phyloP scores from a whole-genome alignment of 2,329 filamentous ascomycete species.

The Venturiaceae sp. region DNA sequence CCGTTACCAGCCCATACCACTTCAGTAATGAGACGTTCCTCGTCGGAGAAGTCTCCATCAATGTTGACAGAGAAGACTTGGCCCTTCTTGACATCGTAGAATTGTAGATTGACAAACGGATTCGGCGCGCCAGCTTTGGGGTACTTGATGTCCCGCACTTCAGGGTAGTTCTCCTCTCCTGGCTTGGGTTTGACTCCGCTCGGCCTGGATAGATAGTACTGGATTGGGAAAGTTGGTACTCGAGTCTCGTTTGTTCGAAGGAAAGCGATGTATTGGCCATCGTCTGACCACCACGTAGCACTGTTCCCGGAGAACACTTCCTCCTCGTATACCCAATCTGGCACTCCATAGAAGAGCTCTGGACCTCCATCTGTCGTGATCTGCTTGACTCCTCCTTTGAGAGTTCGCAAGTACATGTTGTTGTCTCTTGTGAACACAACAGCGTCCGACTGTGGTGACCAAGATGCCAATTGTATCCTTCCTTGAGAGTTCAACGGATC shows the following conservation, averaged over 20 bases:
- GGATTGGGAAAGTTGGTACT: conserved; percentile 84
- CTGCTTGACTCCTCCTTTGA: conserved; percentile 52
- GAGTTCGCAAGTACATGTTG: conserved; percentile 73
- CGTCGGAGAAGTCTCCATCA: conserved; percentile 65
- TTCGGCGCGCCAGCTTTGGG: conserved; percentile 93
- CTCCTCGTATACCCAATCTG: conserved; percentile 94
- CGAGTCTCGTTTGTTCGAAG: conserved; percentile 86
- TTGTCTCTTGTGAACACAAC: conserved; percentile 86
- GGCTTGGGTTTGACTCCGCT: conserved; percentile 58
- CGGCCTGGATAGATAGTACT: conserved; percentile 85
- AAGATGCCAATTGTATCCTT: conserved; percentile 72
- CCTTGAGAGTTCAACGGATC: conserved; percentile 57
- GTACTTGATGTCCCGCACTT: conserved; percentile 89
- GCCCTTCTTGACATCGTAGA: conserved; percentile 72
- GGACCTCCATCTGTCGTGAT: conserved; percentile 82
- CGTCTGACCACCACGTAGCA: conserved; percentile 91
- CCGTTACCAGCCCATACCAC: conserved; percentile 74
- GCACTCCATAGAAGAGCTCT: conserved; percentile 89
- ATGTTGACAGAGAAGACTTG: conserved; percentile 75
- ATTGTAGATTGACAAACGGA: conserved; percentile 75
- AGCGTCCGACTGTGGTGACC: conserved; percentile 81
- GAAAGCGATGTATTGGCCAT: conserved; percentile 84
- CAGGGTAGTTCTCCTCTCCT: conserved; percentile 82
- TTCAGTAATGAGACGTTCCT: conserved; percentile 84
- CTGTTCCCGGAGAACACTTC: conserved; percentile 73